phyloP scores from a whole-genome alignment of 2,329 filamentous ascomycete species.

The Cladobotryum mycophilum region DNA sequence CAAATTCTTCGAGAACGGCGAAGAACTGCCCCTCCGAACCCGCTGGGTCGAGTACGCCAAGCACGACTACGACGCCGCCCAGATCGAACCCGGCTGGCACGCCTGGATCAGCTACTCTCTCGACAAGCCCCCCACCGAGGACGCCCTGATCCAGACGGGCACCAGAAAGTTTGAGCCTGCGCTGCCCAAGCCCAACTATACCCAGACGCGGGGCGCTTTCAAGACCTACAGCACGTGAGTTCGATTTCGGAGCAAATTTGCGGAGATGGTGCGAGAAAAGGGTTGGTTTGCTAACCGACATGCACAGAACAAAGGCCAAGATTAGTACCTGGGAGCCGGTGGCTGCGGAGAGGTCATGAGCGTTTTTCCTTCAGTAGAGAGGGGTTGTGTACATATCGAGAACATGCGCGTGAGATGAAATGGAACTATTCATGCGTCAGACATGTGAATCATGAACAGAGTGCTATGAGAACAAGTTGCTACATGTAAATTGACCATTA shows the following conservation, averaged over 20 bases:
- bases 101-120: constrained; percentile 94
- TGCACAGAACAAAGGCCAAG: constrained; percentile 46
- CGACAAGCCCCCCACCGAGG: constrained; percentile 75
- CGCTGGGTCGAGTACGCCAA: constrained; percentile 97
- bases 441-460: background rate
- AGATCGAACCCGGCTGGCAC: constrained; percentile 96
- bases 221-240: constrained; percentile 94
- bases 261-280: background rate
- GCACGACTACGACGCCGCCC: constrained; percentile 72
- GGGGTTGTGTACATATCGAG: constrained; percentile 26
- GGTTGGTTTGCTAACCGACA: constrained; percentile 14
- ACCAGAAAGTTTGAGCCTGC: constrained; percentile 70
- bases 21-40: constrained; percentile 91
- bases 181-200: constrained; percentile 67
- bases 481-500: background rate
- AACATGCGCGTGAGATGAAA: background rate
- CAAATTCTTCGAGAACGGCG: constrained; percentile 94
- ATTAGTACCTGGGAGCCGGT: constrained; percentile 47
- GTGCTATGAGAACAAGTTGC: background rate
- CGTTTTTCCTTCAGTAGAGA: constrained; percentile 3
- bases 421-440: background rate
- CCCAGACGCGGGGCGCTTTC: constrained; percentile 70
- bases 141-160: constrained; percentile 62
- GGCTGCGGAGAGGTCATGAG: constrained; percentile 27
- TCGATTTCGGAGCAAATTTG: background rate